These are phyloP conservation scores for Maudiozyma bulderi DNA, from an alignment of 805 yeast genomes.

Conservation along the genomic window DNA sequence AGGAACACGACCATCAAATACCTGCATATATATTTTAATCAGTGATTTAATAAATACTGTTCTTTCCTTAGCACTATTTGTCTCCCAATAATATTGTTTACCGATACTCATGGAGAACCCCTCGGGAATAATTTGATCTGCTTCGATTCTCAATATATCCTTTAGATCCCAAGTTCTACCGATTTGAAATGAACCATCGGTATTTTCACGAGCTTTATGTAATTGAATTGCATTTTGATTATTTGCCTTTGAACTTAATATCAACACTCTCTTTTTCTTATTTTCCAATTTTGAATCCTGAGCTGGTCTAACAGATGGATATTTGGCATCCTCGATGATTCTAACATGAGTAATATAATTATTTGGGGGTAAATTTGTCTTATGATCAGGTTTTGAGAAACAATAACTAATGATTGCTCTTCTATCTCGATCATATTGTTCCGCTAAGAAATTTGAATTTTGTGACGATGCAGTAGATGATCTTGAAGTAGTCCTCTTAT, in stretches of 20 bases:
- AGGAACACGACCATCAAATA: conserved; percentile 48
- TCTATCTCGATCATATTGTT: conserved; percentile 50
- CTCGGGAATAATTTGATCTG: conserved; percentile 41
- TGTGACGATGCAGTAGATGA: conserved; percentile 23
- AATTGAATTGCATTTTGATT: conserved; percentile 60
- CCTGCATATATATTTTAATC: conserved; percentile 43
- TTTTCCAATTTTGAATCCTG: conserved; percentile 34
- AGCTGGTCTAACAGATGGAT: conserved; percentile 64
- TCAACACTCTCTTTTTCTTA: conserved; percentile 53
- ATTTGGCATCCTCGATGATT: conserved; percentile 63
- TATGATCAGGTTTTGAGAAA: conserved; percentile 36
- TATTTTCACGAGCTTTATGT: conserved; percentile 79
- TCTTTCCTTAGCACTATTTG: conserved; percentile 47
- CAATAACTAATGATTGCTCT: conserved; percentile 39
- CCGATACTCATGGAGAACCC: conserved; percentile 56
- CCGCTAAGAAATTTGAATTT: conserved; percentile 35
- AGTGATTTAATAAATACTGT: conserved; percentile 47
- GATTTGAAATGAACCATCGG: conserved; percentile 68
- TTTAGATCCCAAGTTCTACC: conserved; percentile 89
- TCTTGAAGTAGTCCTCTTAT: conserved; percentile 27
- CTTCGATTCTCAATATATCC: conserved; percentile 50
- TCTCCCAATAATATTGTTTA: conserved; percentile 80
- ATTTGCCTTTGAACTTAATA: conserved; percentile 40
- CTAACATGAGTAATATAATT: conserved; percentile 69
- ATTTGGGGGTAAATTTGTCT: conserved; percentile 37